Conservation (phyloP, 2,329 filamentous ascomycete genomes). For the Penicillium nordicum region DNA sequence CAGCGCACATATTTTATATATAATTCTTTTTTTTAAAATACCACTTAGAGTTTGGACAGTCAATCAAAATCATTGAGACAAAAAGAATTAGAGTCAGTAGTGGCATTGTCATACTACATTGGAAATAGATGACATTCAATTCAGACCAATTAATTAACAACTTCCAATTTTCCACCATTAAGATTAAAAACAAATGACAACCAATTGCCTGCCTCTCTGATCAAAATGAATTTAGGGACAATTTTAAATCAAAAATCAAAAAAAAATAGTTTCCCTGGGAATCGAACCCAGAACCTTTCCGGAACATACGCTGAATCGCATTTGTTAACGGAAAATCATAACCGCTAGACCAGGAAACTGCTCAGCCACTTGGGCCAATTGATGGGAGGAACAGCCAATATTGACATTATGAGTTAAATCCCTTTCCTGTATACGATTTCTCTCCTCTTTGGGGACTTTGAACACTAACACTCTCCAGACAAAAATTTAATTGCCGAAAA, state of each 20-base stretch:
- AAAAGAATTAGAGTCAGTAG: too few relatives aligned
- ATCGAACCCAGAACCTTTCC: conserved; percentile 7
- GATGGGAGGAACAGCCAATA: not conserved
- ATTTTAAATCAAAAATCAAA: not conserved
- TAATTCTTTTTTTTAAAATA: not conserved
- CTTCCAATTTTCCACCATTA: too few relatives aligned
- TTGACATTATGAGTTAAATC: not conserved
- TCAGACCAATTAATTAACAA: too few relatives aligned
- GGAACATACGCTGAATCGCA: not conserved
- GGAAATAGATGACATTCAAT: not conserved
- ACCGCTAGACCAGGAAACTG: conserved; percentile 10
- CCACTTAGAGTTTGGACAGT: not conserved
- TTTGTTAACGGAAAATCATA: conserved; percentile 6
- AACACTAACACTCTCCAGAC: not conserved
- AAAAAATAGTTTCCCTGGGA: conserved; percentile 10
- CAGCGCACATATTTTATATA: not conserved
- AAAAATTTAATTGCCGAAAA: not conserved
- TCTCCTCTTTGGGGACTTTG: not conserved
- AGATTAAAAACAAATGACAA: too few relatives aligned
- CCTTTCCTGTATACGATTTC: too few relatives aligned
- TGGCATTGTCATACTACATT: not conserved
- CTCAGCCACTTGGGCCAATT: not conserved
- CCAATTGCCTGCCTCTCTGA: too few relatives aligned
- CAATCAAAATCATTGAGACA: not conserved
- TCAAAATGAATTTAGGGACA: not conserved